phyloP scores from a whole-genome alignment of 805 yeast genomes.

The Pichia thaimueangensis region DNA sequence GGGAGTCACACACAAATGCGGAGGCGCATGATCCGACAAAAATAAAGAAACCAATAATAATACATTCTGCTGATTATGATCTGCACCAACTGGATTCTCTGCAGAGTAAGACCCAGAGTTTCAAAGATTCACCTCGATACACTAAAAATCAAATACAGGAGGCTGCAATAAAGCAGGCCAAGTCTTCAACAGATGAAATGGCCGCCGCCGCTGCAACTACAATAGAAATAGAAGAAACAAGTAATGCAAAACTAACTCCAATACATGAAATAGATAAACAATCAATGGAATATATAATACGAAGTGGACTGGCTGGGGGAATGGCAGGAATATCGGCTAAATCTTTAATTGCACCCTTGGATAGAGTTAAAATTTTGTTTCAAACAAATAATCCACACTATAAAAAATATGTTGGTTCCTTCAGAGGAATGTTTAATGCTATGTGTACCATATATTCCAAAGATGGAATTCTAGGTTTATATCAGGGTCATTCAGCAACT shows the following conservation, averaged over 20 bases:
- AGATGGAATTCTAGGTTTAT: slow-evolving; percentile 78
- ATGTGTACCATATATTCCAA: slow-evolving; percentile 53
- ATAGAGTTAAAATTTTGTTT: slow-evolving; percentile 88
- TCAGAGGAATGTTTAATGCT: slow-evolving; percentile 70
- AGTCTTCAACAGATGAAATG: slow-evolving; percentile 3
- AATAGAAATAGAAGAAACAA: background rate
- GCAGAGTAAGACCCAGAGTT: background rate
- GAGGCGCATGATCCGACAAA: slow-evolving; percentile 2
- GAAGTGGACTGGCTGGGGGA: slow-evolving; percentile 93
- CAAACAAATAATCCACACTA: slow-evolving; percentile 94
- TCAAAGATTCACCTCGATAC: background rate
- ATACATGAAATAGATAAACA: slow-evolving; percentile 47
- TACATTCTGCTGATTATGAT: slow-evolving; percentile 7
- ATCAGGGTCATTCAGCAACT: slow-evolving; percentile 95
- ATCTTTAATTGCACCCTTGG: slow-evolving; percentile 90
- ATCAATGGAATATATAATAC: slow-evolving; percentile 67
- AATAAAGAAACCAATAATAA: slow-evolving; percentile 8
- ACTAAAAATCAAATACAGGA: background rate
- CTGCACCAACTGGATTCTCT: slow-evolving; percentile 5
- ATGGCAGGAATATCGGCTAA: slow-evolving; percentile 95
- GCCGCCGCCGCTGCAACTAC: slow-evolving; percentile 5
- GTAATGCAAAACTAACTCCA: background rate
- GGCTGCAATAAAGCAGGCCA: background rate
- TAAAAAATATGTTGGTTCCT: slow-evolving; percentile 69
- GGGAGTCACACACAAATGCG: background rate